phyloP scores from a whole-genome alignment of 768 basidiomycete species.

The Chalciporus piperatus region DNA sequence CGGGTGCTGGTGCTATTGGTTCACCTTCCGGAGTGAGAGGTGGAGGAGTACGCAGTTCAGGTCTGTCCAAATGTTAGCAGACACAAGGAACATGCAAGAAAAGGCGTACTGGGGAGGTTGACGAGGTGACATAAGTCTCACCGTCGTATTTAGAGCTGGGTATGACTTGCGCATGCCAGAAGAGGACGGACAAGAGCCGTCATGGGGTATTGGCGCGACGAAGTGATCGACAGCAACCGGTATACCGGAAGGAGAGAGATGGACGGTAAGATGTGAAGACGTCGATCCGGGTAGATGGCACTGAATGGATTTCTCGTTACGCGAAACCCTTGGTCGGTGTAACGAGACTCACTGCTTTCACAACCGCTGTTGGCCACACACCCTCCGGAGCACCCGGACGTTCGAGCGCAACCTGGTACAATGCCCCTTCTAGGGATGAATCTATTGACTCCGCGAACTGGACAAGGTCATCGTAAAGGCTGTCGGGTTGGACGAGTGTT shows the following conservation, averaged over 20 bases:
- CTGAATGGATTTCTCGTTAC: slow-evolving; percentile 36
- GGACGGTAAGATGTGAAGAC: slow-evolving; percentile 57
- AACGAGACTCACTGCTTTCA: slow-evolving; percentile 46
- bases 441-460: slow-evolving; percentile 41
- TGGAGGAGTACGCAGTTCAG: slow-evolving; percentile 65
- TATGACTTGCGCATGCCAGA: slow-evolving; percentile 20
- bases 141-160: slow-evolving; percentile 48
- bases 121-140: slow-evolving; percentile 45
- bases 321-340: slow-evolving; percentile 41
- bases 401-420: slow-evolving; percentile 73
- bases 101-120: slow-evolving; percentile 56
- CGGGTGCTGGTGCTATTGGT: slow-evolving; percentile 54
- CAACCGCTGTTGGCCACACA: slow-evolving; percentile 31
- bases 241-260: slow-evolving; percentile 41
- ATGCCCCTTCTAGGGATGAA: slow-evolving; percentile 38
- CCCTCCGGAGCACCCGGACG: slow-evolving; percentile 41
- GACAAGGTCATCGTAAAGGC: slow-evolving; percentile 45
- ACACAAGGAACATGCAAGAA: background rate
- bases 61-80: slow-evolving; percentile 40
- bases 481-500: slow-evolving; percentile 38
- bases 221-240: slow-evolving; percentile 76
- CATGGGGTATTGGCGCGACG: slow-evolving; percentile 61
- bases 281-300: slow-evolving; percentile 61
- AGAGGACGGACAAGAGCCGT: slow-evolving; percentile 58
- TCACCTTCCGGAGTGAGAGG: slow-evolving; percentile 65